Evolutionary conservation across 2,329 filamentous ascomycete genomes (phyloP), one percentile per base, ranked within the genome.

Genomic region (Beauveria caledonica): DNA sequence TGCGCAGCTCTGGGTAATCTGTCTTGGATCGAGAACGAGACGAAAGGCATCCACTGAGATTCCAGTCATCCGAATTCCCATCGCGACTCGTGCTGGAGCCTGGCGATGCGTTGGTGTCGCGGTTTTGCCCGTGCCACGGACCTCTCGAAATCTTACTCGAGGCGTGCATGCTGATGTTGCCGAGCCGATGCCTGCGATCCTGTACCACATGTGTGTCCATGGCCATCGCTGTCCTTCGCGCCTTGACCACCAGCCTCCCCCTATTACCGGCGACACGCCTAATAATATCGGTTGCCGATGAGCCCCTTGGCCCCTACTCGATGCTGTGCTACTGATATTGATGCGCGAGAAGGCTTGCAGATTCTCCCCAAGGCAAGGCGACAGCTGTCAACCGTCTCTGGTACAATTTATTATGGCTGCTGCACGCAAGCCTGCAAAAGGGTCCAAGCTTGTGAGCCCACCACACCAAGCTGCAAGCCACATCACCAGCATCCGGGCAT

Each of bases 391-490:
- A 36, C 33, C 33, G 33, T 15, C 11, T 36, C 33, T 13, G 11
- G 33, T 36, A 36, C 33, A 36, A 3, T 36, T 36, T 36, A 13
- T 36, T 36, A 13, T 36, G 33, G 13, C 33, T 36, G 33, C 33
- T 36, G 33, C 29, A 33, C 29, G 29, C 10, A 33, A 33, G 29
- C 33, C 33, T 15, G 11, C 33, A 23, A 49, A 58, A 29, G 23
- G 55, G 55, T 50, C 55, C 45, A 45, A 58, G 33, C 33, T 36
- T 15, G 33, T 36, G 5, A 36, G 55, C 55, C 44, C 45, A 46
- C n/a, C 33, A 39, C 5, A 33, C 44, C 50, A 53, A 40, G 13
- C 36, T 40, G 55, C 55, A 58, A 57, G 55, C 55, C 55, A 58
- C 45, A 50, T 58, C 33, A 58, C 55, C 55, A 42, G 29, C 29